Conservation (phyloP, 257 asterid species). For the Solanum tarijense region DNA sequence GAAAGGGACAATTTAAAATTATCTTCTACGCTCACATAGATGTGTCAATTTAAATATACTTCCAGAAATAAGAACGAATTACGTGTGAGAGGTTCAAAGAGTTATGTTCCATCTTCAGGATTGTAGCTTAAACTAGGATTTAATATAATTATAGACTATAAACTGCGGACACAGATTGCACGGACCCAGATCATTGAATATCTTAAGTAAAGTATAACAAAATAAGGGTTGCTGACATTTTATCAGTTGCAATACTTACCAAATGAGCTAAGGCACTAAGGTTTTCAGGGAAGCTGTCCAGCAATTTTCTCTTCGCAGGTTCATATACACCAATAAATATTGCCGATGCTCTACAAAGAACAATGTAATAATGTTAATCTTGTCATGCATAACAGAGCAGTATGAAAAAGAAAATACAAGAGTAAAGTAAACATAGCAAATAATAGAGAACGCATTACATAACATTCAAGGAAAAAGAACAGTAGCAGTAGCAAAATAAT, state of each 20-base stretch:
- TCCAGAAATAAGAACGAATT: not conserved
- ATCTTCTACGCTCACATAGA: not conserved
- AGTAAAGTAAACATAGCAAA: not conserved
- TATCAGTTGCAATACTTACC: constrained; percentile 23
- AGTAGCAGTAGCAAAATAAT: not conserved
- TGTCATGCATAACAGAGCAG: not conserved
- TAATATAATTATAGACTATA: not conserved
- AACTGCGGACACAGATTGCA: not conserved
- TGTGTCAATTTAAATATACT: not conserved
- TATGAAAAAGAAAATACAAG: not conserved
- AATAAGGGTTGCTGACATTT: not conserved
- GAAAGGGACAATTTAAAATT: not conserved
- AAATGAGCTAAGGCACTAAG: constrained; percentile 59
- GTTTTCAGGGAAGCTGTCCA: constrained; percentile 42
- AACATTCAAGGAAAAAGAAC: not conserved
- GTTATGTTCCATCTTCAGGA: not conserved
- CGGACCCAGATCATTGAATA: not conserved
- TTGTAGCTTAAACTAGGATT: not conserved
- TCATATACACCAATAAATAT: constrained; percentile 62
- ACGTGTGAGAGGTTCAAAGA: not conserved
- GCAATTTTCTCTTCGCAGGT: constrained; percentile 47
- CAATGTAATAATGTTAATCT: not conserved
- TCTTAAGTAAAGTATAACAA: not conserved
- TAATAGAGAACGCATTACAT: not conserved
- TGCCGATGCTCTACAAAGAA: constrained; percentile 56